Conservation (phyloP, 768 basidiomycete species). For the Gyrodon lividus region DNA sequence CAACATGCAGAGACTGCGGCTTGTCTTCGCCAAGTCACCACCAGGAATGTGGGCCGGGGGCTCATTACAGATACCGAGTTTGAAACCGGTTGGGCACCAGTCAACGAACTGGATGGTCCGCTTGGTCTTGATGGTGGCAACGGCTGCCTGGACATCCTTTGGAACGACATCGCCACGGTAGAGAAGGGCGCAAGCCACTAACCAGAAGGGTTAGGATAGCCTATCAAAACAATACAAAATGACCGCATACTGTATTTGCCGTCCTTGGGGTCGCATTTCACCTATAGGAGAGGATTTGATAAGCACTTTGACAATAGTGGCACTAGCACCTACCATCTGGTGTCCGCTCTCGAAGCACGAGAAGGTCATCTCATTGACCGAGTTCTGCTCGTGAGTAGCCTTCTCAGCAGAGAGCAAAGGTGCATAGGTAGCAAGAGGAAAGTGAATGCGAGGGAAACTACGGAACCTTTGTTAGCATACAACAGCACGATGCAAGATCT, state of each 20-base stretch:
- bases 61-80: constrained; percentile 98
- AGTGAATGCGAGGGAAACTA: constrained; percentile 97
- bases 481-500: background rate
- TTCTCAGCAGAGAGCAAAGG: constrained; percentile 95
- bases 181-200: constrained; percentile 88
- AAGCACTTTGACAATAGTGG: background rate
- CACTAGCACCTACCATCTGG: constrained; percentile 73
- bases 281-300: constrained; percentile 25
- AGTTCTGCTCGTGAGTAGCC: constrained; percentile 95
- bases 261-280: constrained; percentile 92
- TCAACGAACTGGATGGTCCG: constrained; percentile 97
- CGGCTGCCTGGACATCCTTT: constrained; percentile 92
- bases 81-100: constrained; percentile 98
- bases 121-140: constrained; percentile 95
- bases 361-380: constrained; percentile 97
- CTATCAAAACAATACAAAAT: background rate
- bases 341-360: constrained; percentile 96
- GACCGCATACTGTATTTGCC: constrained; percentile 92
- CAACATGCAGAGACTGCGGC: constrained; percentile 95
- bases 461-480: constrained; percentile 4
- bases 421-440: constrained; percentile 95
- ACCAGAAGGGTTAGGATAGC: constrained; percentile 15
- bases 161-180: constrained; percentile 97
- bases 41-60: constrained; percentile 88
- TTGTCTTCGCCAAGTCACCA: constrained; percentile 92